Conservation (phyloP, 352 stramenopile species). For the Pythium guiyangense region DNA sequence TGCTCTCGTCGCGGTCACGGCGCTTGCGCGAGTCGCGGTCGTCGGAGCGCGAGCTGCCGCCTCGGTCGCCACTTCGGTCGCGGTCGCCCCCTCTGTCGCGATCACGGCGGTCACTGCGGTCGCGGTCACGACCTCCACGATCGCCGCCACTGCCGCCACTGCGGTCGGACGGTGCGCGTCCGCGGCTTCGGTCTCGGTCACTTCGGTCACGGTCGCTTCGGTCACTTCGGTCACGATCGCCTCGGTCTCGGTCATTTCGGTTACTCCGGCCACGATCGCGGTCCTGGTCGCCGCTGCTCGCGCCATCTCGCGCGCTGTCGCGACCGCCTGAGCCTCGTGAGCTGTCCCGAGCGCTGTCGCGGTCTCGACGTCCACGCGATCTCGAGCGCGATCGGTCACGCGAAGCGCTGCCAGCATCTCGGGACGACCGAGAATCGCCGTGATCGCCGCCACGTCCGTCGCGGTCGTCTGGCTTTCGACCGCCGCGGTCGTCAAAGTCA, state of each 20-base stretch:
- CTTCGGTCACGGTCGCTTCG: conserved; percentile 22
- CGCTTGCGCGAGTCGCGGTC: conserved; percentile 69
- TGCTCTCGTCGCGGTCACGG: conserved; percentile 45
- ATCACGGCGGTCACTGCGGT: conserved; percentile 20
- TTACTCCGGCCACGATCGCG: conserved; percentile 1
- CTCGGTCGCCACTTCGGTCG: conserved; percentile 27
- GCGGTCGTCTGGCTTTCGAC: conserved; percentile 15
- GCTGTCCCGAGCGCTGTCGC: conserved; percentile 13
- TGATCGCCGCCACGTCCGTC: conserved; percentile 23
- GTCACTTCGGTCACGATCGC: conserved; percentile 24
- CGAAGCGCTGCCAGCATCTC: conserved; percentile 26
- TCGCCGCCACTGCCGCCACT: conserved; percentile 10
- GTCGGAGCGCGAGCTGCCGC: conserved; percentile 21
- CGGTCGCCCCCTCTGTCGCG: conserved; percentile 27
- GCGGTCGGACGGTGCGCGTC: conserved; percentile 20
- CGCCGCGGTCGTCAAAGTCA: conserved; percentile 39
- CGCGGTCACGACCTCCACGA: conserved; percentile 11
- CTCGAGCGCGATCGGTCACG: conserved; percentile 58
- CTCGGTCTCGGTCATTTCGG: neutral
- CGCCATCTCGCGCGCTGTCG: conserved; percentile 12
- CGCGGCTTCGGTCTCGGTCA: conserved; percentile 17
- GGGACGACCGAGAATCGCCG: conserved; percentile 18
- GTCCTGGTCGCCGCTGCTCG: conserved; percentile 1
- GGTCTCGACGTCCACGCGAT: conserved; percentile 27
- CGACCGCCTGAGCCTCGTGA: conserved; percentile 12